Conservation (phyloP, 768 basidiomycete species). For the Russula earlei region DNA sequence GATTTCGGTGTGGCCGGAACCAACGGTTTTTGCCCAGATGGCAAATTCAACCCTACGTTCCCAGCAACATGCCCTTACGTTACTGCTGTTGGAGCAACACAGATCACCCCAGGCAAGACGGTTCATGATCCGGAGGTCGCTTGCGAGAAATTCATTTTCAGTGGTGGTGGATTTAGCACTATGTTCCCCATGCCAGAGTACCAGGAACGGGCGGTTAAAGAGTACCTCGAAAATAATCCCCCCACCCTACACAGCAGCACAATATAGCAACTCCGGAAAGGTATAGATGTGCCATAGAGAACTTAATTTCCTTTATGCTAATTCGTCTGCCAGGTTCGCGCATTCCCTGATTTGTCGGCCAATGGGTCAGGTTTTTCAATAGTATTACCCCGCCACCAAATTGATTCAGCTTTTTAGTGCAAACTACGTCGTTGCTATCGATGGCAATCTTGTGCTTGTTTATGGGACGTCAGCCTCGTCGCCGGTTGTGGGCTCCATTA, state of each 20-base stretch:
- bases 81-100: conserved; percentile 31
- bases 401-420: not conserved
- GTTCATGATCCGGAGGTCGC: conserved; percentile 32
- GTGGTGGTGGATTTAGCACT: conserved; percentile 36
- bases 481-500: conserved; percentile 28
- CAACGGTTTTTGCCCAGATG: conserved; percentile 26
- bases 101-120: conserved; percentile 27
- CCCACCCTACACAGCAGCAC: conserved; percentile 27
- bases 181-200: conserved; percentile 32
- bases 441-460: conserved; percentile 24
- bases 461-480: conserved; percentile 32
- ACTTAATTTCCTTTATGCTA: not conserved
- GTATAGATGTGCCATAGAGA: conserved; percentile 9
- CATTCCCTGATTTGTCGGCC: conserved; percentile 28
- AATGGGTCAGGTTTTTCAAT: conserved; percentile 24
- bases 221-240: conserved; percentile 27
- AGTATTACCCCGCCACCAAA: not conserved
- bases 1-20: conserved; percentile 37
- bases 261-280: conserved; percentile 29
- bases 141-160: conserved; percentile 30
- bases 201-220: conserved; percentile 26
- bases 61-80: conserved; percentile 38
- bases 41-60: conserved; percentile 34
- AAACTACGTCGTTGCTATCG: conserved; percentile 13
- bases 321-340: conserved; percentile 21